phyloP scores from a whole-genome alignment of 768 basidiomycete genomes.

The Candolleomyces aberdarensis region DNA sequence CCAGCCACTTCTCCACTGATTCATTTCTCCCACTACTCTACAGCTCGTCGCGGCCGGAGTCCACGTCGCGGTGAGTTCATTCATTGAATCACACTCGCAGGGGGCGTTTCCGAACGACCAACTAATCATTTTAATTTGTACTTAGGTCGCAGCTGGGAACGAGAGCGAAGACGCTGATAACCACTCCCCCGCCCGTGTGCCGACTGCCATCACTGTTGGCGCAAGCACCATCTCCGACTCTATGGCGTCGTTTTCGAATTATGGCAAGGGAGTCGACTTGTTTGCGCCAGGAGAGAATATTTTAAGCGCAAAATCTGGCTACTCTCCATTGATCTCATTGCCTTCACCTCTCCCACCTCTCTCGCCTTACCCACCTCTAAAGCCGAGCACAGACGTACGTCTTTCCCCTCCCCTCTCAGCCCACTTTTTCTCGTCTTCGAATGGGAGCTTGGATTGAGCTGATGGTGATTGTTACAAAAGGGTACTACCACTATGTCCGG shows the following conservation, averaged over 20 bases:
- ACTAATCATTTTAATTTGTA: no score
- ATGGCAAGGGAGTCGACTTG: constrained; percentile 28
- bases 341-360: no score
- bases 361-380: no score
- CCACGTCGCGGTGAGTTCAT: constrained; percentile 21
- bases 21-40: background rate
- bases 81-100: no score
- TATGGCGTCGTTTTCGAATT: constrained; percentile 32
- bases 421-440: constrained; percentile 65
- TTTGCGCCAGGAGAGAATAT: constrained; percentile 31
- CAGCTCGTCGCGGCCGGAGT: constrained; percentile 24
- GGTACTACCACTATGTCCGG: constrained; percentile 43
- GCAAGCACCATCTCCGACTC: constrained; percentile 26
- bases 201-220: constrained; percentile 25
- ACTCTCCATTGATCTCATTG: constrained; percentile 16
- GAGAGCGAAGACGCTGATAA: constrained; percentile 17
- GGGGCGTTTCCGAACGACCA: no score
- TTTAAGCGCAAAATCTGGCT: constrained; percentile 20
- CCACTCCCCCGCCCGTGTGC: constrained; percentile 24
- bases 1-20: background rate
- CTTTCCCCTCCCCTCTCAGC: constrained; percentile 11
- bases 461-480: no score
- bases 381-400: background rate
- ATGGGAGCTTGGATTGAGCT: no score
- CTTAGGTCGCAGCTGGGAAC: constrained; percentile 22